Base-by-base conservation (phyloP, 352 stramenopile species). In the Paralagenidium karlingii region DNA sequence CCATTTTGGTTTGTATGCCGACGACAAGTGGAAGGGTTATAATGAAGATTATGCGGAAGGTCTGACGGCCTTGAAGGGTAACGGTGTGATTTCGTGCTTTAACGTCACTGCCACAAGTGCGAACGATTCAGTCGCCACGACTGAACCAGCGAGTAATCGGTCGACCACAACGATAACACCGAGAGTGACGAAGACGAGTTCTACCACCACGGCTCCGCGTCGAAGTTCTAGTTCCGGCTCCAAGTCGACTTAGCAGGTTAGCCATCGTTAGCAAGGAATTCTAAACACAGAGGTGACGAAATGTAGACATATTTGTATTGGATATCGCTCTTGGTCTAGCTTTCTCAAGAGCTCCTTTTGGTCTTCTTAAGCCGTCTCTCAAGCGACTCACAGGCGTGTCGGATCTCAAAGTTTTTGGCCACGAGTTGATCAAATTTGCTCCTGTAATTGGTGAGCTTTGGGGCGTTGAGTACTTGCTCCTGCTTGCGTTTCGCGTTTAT, bases 1-100 rank as follows among this genome's bases (percentile, higher is more conserved):
- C 59, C 54, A 73, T 9, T 89, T 82, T 42, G 76, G 76, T 20
- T 47, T 89, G 12, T 89, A 86, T 50, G 64, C 55, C n/a, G 54
- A 64, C 46, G 63, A 60, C 41, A 69, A 70, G 31, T 89, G 67
- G 68, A 44, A 68, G 7, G 43, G 49, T 1, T 86, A 82, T 53
- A 61, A 89, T 51, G 62, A 57, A n/a, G 76, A 89, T 47, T 86
- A 80, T 46, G 60, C 63, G 21, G 62, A 46, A 37, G 69, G 63
- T 0, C 44, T 89, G 22, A 54, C 61, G 21, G 62, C 71, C 24
- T 53, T 89, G 12, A 77, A 81, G 55, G 76, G 76, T 21, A 83
- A 60, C 31, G 76, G 76, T 31, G 67, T 63, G 21, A 84, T 89
- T 39, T 68, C 68, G 34, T 89, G 76, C 43, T 82, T 66, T 41